phyloP scores from a whole-genome alignment of 225 moss, liverwort and hornwort genomes.

The Bryoerythrophyllum caledonicum region DNA sequence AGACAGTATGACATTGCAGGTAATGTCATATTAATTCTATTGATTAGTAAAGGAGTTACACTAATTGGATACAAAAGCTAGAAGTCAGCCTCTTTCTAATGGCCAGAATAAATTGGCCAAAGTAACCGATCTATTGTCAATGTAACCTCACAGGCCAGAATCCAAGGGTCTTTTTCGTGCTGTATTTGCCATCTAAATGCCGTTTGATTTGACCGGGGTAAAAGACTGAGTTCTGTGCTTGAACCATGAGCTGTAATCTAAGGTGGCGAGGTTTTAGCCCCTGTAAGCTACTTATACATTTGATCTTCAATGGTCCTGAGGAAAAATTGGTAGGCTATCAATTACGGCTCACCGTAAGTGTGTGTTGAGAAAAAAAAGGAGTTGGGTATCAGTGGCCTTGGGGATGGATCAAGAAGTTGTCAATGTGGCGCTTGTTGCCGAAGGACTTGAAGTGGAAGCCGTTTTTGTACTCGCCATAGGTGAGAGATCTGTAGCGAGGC shows the following conservation, averaged over 20 bases:
- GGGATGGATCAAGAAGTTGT: slow-evolving; percentile 24
- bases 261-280: background rate
- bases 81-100: too few species aligned
- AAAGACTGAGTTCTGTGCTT: background rate
- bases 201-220: background rate
- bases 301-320: background rate
- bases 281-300: background rate
- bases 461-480: slow-evolving; percentile 42
- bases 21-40: too few species aligned
- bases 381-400: background rate
- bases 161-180: too few species aligned
- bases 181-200: background rate
- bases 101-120: too few species aligned
- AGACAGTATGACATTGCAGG: background rate
- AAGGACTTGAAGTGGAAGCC: slow-evolving; percentile 40
- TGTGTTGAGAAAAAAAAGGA: too few species aligned
- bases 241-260: background rate
- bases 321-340: background rate
- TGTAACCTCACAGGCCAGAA: too few species aligned
- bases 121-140: too few species aligned
- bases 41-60: too few species aligned
- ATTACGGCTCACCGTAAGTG: too few species aligned
- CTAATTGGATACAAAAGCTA: too few species aligned
- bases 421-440: slow-evolving; percentile 25
- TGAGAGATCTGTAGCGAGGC: slow-evolving; percentile 45